These are phyloP conservation scores for Aspergillus tanneri DNA, from an alignment of 2,329 filamentous ascomycete genomes.

Conservation along the genomic window DNA sequence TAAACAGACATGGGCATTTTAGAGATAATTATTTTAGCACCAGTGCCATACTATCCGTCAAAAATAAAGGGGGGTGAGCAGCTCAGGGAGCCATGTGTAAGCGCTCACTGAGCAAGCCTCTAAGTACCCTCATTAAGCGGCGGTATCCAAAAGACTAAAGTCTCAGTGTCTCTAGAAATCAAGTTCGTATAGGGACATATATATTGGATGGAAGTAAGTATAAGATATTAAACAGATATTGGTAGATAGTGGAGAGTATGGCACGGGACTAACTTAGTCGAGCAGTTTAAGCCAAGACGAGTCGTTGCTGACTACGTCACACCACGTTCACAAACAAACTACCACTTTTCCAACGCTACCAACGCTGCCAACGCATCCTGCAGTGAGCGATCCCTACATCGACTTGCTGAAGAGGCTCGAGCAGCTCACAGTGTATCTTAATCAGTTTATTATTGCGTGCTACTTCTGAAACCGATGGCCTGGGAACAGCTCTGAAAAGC, in stretches of 20 bases:
- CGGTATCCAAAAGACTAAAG: constrained; percentile 5
- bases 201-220: no score
- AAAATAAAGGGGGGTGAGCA: no score
- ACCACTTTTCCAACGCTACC: no score
- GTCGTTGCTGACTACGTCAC: constrained; percentile 23
- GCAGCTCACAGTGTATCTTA: constrained; percentile 2
- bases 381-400: constrained; percentile 22
- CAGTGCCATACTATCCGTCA: no score
- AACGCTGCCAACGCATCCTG: constrained; percentile 24
- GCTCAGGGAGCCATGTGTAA: no score
- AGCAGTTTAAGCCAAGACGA: neutral
- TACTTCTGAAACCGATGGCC: neutral
- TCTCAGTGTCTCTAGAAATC: constrained; percentile 11
- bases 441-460: constrained; percentile 3
- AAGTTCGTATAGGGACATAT: constrained; percentile 16
- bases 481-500: constrained; percentile 12
- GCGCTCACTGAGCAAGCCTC: constrained; percentile 5
- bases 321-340: constrained; percentile 16
- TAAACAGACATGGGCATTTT: no score
- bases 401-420: constrained; percentile 11
- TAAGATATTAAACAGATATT: no score
- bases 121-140: constrained; percentile 7
- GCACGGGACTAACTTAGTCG: neutral
- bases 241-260: neutral
- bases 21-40: no score